A percentile compares a stretch with the other conserved stretches of the same genome.
Evolutionary conservation across 768 basidiomycete genomes (phyloP).

Genomic region (Russula brevipes): DNA sequence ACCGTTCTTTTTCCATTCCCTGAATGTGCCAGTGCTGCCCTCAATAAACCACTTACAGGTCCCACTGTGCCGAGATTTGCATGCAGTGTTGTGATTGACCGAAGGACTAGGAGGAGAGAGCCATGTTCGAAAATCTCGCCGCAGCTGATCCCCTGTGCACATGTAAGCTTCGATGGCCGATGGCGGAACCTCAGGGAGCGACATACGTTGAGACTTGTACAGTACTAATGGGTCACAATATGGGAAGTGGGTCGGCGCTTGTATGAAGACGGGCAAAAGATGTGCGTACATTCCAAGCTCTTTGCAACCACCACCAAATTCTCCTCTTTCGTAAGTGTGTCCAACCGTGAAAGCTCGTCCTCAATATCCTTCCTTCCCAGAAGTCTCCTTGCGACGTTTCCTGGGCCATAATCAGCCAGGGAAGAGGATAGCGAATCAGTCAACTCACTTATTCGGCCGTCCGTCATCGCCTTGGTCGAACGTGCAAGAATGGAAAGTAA

Average conservation of each 20-base stretch:
- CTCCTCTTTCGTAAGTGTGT: neutral
- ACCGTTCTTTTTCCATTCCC: neutral
- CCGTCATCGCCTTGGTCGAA: neutral
- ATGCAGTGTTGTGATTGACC: neutral
- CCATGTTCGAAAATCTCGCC: neutral
- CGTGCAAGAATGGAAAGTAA: neutral
- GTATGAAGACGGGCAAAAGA: neutral
- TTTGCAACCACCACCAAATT: neutral
- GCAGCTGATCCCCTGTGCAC: neutral
- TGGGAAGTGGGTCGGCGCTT: neutral
- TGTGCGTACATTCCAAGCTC: neutral
- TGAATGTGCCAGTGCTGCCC: neutral
- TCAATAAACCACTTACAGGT: neutral
- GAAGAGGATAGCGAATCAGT: neutral
- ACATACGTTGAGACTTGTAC: neutral
- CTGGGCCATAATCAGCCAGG: neutral
- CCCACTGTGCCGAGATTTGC: neutral
- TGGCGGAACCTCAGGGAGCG: neutral
- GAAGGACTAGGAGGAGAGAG: conserved; percentile 5
- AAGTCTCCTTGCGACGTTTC: neutral
- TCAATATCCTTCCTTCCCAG: neutral
- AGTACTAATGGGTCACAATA: neutral
- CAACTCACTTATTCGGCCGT: neutral
- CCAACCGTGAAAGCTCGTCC: neutral
- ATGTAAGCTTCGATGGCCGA: neutral